phyloP scores from a whole-genome alignment of 768 basidiomycete genomes.

The Podaxis mareebaensis region DNA sequence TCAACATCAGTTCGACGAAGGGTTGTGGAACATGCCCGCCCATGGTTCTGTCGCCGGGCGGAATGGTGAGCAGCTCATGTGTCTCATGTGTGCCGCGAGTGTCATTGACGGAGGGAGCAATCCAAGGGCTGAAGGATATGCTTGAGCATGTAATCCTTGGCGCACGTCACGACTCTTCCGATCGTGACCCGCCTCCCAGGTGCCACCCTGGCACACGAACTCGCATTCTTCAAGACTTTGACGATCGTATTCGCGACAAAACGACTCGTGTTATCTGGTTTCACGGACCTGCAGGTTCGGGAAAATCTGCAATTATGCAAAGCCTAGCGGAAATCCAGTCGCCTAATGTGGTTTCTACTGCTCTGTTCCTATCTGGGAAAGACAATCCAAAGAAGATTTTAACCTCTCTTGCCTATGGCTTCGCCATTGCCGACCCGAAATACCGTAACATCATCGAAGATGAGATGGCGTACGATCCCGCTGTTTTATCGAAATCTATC shows the following conservation, averaged over 20 bases:
- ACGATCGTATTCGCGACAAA: background rate
- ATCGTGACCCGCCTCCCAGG: background rate
- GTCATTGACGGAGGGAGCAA: constrained; percentile 36
- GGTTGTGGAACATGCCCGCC: too few relatives aligned
- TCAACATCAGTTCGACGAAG: too few relatives aligned
- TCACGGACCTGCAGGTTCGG: background rate
- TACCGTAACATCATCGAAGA: background rate
- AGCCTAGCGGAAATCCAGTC: background rate
- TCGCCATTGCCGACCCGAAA: background rate
- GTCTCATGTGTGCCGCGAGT: background rate
- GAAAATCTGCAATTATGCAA: background rate
- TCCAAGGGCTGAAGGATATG: background rate
- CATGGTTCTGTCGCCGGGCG: background rate
- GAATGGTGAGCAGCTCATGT: background rate
- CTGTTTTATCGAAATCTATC: background rate
- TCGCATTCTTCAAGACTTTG: background rate
- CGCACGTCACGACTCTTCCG: background rate
- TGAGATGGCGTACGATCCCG: background rate
- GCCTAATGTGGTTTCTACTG: background rate
- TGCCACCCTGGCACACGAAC: background rate
- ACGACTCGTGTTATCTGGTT: background rate
- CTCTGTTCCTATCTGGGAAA: background rate
- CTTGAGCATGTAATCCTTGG: background rate
- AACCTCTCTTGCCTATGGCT: background rate
- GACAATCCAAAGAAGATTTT: background rate